Conservation (phyloP, 352 stramenopile species). For the Globisporangium solare region DNA sequence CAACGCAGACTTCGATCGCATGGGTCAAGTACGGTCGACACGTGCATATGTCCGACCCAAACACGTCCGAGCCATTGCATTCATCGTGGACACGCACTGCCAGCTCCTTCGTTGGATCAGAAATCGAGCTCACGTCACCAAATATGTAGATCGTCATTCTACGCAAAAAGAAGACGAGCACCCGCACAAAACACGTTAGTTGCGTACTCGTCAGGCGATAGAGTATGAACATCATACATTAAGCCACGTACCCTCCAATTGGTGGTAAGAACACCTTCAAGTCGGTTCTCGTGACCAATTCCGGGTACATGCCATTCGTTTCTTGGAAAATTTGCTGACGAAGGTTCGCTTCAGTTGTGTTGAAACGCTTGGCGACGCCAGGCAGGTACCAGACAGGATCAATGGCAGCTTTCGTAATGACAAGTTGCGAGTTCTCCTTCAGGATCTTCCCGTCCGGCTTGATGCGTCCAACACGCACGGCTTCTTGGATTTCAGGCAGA, state of each 20-base stretch:
- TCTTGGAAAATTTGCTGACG: constrained; percentile 98
- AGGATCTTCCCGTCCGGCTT: constrained; percentile 96
- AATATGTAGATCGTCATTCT: constrained; percentile 98
- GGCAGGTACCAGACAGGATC: constrained; percentile 99
- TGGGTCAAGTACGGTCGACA: constrained; percentile 98
- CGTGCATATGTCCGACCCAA: constrained; percentile 99
- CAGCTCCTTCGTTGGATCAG: constrained; percentile 96
- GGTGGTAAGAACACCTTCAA: constrained; percentile 98
- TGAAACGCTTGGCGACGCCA: constrained; percentile 97
- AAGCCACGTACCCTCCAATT: constrained; percentile 91
- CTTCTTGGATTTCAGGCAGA: constrained; percentile 97
- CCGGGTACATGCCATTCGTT: constrained; percentile 99
- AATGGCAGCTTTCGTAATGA: constrained; percentile 97
- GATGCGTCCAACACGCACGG: constrained; percentile 89
- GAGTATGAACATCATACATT: neutral
- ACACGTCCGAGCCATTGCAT: constrained; percentile 98
- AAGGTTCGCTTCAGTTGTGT: constrained; percentile 93
- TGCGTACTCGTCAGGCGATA: too few relatives aligned
- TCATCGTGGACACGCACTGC: constrained; percentile 98
- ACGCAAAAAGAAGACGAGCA: neutral
- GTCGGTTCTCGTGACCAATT: constrained; percentile 97
- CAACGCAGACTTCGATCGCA: constrained; percentile 98
- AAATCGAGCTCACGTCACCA: constrained; percentile 94
- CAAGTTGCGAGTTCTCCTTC: constrained; percentile 85
- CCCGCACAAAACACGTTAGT: neutral